These are phyloP conservation scores for Maudiozyma turicensis DNA, from an alignment of 805 yeast genomes.

Conservation along the genomic window DNA sequence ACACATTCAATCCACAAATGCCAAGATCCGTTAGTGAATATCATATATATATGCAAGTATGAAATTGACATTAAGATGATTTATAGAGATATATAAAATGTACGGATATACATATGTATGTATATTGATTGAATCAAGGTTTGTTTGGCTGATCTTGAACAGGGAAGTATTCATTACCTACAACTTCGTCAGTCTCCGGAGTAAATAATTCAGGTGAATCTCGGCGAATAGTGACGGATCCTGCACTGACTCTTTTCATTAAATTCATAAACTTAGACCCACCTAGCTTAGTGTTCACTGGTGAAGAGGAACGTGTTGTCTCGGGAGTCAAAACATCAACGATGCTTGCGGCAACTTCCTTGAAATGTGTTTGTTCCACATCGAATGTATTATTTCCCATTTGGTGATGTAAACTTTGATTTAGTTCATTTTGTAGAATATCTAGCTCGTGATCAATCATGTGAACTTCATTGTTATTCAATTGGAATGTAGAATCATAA, in stretches of 20 bases:
- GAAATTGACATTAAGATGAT: too few species aligned
- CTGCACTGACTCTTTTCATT: conserved; percentile 25
- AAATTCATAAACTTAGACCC: conserved; percentile 24
- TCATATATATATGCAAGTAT: too few species aligned
- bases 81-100: too few species aligned
- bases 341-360: conserved; percentile 19
- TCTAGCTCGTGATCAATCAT: conserved; percentile 11
- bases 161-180: conserved; percentile 23
- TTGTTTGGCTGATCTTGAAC: conserved; percentile 9
- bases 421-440: conserved; percentile 12
- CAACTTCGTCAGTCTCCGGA: conserved; percentile 16
- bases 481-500: background rate
- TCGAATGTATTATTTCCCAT: conserved; percentile 1
- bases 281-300: conserved; percentile 14
- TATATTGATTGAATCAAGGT: background rate
- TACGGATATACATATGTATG: too few species aligned
- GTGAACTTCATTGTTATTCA: background rate
- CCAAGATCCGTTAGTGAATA: too few species aligned
- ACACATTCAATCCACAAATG: too few species aligned
- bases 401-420: background rate
- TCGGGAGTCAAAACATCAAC: conserved; percentile 9
- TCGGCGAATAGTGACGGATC: conserved; percentile 19
- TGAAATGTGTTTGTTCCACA: conserved; percentile 20
- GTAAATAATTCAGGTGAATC: conserved; percentile 15
- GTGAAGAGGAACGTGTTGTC: conserved; percentile 6